Evolutionary conservation across 208 protist genomes (phyloP).

Genomic region (Leishmania martiniquensis): DNA sequence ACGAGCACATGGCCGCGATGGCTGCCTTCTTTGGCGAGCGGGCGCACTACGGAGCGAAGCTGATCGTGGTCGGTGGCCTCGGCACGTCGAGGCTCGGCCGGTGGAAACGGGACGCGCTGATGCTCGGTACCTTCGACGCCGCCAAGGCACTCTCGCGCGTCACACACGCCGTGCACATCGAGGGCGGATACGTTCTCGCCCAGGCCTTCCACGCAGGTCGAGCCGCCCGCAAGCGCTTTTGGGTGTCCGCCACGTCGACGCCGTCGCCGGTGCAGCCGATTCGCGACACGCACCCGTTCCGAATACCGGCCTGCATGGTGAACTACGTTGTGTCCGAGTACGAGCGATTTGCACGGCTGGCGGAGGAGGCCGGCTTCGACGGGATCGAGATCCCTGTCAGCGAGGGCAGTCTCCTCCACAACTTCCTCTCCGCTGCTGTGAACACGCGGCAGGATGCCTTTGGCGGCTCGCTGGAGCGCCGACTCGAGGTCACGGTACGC

Average conservation of each 20-base stretch:
- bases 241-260: slow-evolving; percentile 59
- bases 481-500: slow-evolving; percentile 83
- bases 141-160: slow-evolving; percentile 74
- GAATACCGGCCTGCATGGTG: slow-evolving; percentile 55
- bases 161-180: slow-evolving; percentile 85
- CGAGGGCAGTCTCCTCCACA: slow-evolving; percentile 95
- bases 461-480: slow-evolving; percentile 70
- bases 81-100: slow-evolving; percentile 79
- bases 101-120: slow-evolving; percentile 79
- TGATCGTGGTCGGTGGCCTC: slow-evolving; percentile 92
- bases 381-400: slow-evolving; percentile 94
- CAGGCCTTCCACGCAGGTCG: slow-evolving; percentile 94
- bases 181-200: slow-evolving; percentile 89
- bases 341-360: slow-evolving; percentile 83
- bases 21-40: slow-evolving; percentile 83
- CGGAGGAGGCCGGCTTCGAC: slow-evolving; percentile 95
- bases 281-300: slow-evolving; percentile 51
- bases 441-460: slow-evolving; percentile 92
- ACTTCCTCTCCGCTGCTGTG: slow-evolving; percentile 89
- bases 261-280: slow-evolving; percentile 72
- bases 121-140: slow-evolving; percentile 75
- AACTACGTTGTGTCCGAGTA: slow-evolving; percentile 90
- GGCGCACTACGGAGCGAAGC: slow-evolving; percentile 81
- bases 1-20: slow-evolving; percentile 77
- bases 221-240: slow-evolving; percentile 58